Percentiles rank a stretch among this genome's conserved stretches.
Conservation (phyloP, 306 rosid species). For the Sophora flavescens region DNA sequence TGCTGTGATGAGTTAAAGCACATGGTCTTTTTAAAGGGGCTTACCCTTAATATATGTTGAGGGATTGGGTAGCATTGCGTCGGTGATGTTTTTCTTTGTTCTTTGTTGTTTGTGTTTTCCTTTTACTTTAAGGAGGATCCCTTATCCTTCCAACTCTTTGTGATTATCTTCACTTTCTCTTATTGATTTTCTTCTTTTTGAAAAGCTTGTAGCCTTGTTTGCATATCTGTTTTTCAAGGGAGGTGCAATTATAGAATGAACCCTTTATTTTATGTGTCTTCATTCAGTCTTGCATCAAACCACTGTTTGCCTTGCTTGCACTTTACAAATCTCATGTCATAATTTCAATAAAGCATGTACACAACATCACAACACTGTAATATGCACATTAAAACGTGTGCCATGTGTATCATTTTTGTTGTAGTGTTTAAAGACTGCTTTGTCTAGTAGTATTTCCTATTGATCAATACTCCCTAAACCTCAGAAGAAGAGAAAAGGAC, state of each 20-base stretch:
- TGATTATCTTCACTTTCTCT: conserved; percentile 6
- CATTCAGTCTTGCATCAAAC: conserved; percentile 22
- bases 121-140: conserved; percentile 9
- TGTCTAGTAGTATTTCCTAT: conserved; percentile 25
- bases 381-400: conserved; percentile 6
- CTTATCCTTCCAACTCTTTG: conserved; percentile 14
- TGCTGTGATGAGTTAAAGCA: conserved; percentile 25
- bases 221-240: conserved; percentile 24
- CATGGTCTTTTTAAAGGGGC: conserved; percentile 31
- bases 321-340: background rate
- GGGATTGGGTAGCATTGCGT: conserved; percentile 30
- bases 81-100: conserved; percentile 5
- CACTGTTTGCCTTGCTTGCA: conserved; percentile 18
- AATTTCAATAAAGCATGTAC: background rate
- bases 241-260: background rate
- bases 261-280: background rate
- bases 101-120: conserved; percentile 27
- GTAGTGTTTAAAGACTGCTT: conserved; percentile 6
- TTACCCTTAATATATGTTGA: conserved; percentile 35
- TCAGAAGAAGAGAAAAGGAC: background rate
- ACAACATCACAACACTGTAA: background rate
- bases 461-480: conserved; percentile 16
- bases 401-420: conserved; percentile 3
- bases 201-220: conserved; percentile 31
- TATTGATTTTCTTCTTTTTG: conserved; percentile 30